Conservation (phyloP, 306 rosid species). For the Canavalia gladiata region DNA sequence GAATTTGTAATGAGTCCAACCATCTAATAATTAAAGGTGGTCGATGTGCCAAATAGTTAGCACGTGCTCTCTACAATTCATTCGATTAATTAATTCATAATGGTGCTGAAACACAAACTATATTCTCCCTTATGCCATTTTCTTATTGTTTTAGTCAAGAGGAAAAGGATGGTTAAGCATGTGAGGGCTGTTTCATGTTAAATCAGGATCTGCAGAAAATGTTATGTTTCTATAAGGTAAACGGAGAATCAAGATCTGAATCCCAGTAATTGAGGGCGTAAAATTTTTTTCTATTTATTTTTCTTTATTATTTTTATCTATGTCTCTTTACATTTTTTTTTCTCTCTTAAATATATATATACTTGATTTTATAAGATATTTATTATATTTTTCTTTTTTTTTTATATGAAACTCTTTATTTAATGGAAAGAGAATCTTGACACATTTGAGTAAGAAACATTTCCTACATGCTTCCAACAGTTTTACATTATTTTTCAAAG, state of each 20-base stretch:
- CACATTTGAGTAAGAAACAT: not conserved
- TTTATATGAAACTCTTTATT: too few relatives aligned
- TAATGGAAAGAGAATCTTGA: too few relatives aligned
- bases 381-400: too few relatives aligned
- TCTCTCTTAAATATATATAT: too few relatives aligned
- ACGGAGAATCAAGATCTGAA: constrained; percentile 2
- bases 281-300: too few relatives aligned
- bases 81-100: constrained; percentile 27
- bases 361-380: too few relatives aligned
- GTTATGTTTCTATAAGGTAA: not conserved
- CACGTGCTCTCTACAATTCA: constrained; percentile 42
- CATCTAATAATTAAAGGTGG: not conserved
- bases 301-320: too few relatives aligned
- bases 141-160: constrained; percentile 1
- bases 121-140: not conserved
- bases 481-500: not conserved
- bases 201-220: constrained; percentile 15
- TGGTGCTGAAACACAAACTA: constrained; percentile 8
- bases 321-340: too few relatives aligned
- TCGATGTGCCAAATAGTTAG: constrained; percentile 29
- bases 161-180: constrained; percentile 33
- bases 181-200: constrained; percentile 35
- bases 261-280: too few relatives aligned
- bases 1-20: not conserved
- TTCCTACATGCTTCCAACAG: not conserved